Evolutionary conservation across 2,329 filamentous ascomycete species (phyloP).

Genomic region (Fusarium stilboides): DNA sequence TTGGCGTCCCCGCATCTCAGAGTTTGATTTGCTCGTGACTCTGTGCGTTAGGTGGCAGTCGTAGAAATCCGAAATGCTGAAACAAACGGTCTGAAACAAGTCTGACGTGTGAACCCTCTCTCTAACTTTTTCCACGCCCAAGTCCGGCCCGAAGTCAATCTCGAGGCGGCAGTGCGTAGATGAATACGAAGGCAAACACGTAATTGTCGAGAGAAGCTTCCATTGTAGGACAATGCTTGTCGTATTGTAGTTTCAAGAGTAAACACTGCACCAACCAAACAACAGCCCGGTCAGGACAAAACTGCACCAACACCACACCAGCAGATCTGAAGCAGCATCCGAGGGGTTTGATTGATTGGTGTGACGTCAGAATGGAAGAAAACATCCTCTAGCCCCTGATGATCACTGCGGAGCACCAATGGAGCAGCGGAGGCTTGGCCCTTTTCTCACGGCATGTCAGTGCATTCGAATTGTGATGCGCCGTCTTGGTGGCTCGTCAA

Average conservation of each 20-base stretch:
- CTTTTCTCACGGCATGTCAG: conserved; percentile 18
- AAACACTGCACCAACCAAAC: conserved; percentile 25
- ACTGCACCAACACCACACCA: conserved; percentile 3
- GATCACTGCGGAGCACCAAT: conserved; percentile 37
- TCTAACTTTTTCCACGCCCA: conserved; percentile 1
- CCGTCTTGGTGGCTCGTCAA: conserved; percentile 15
- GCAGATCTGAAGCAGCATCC: conserved; percentile 10
- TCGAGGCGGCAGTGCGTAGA: background rate
- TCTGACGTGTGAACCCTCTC: conserved; percentile 25
- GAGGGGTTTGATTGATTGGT: conserved; percentile 8
- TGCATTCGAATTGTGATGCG: conserved; percentile 41
- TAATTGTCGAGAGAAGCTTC: background rate
- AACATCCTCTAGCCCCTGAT: conserved; percentile 39
- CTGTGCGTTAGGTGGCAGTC: conserved; percentile 5
- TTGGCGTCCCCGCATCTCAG: conserved; percentile 21
- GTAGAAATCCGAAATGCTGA: conserved; percentile 23
- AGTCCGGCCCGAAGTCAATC: conserved; percentile 4
- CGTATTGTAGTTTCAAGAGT: conserved; percentile 36
- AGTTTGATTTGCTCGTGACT: conserved; percentile 26
- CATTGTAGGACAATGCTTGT: conserved; percentile 15
- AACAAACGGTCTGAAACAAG: conserved; percentile 44
- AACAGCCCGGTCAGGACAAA: background rate
- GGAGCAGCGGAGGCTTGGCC: conserved; percentile 18
- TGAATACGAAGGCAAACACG: conserved; percentile 26
- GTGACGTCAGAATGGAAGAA: conserved; percentile 37